Percentiles rank a stretch among this genome's conserved stretches.
Evolutionary conservation across 352 stramenopile species (phyloP).

Genomic region (Phytopythium boreale): DNA sequence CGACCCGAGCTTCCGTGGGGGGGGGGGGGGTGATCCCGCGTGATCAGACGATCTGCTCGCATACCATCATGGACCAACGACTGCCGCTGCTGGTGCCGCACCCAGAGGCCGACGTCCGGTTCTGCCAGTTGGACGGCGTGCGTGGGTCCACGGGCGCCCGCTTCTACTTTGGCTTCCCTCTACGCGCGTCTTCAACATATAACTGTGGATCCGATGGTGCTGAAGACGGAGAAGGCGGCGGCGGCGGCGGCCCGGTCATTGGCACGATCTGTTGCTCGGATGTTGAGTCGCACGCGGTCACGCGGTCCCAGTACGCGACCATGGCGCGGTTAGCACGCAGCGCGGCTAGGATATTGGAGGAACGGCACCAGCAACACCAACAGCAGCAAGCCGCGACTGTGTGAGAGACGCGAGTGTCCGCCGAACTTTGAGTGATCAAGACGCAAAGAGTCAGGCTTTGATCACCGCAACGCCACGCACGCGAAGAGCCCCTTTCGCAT

Average conservation of each 20-base stretch:
- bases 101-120: conserved; percentile 59
- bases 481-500: too few species aligned
- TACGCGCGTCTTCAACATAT: conserved; percentile 8
- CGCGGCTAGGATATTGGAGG: conserved; percentile 40
- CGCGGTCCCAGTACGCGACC: conserved; percentile 52
- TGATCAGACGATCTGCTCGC: conserved; percentile 50
- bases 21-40: conserved; percentile 25
- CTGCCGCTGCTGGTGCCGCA: conserved; percentile 54
- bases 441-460: too few species aligned
- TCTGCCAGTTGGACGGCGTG: conserved; percentile 35
- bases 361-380: neutral
- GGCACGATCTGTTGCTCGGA: conserved; percentile 59
- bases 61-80: conserved; percentile 49
- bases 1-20: conserved; percentile 23
- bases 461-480: too few species aligned
- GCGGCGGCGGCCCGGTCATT: conserved; percentile 27
- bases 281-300: conserved; percentile 35
- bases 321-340: conserved; percentile 41
- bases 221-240: conserved; percentile 12
- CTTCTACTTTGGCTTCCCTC: conserved; percentile 69
- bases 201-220: too few species aligned
- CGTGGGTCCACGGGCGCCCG: conserved; percentile 26
- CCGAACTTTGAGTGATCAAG: too few species aligned
- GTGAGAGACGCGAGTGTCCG: too few species aligned
- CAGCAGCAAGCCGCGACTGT: too few species aligned